A percentile compares a stretch with the other conserved stretches of the same genome.
phyloP scores from a whole-genome alignment of 495 filamentous ascomycete species.

The Podospora tetraspora region DNA sequence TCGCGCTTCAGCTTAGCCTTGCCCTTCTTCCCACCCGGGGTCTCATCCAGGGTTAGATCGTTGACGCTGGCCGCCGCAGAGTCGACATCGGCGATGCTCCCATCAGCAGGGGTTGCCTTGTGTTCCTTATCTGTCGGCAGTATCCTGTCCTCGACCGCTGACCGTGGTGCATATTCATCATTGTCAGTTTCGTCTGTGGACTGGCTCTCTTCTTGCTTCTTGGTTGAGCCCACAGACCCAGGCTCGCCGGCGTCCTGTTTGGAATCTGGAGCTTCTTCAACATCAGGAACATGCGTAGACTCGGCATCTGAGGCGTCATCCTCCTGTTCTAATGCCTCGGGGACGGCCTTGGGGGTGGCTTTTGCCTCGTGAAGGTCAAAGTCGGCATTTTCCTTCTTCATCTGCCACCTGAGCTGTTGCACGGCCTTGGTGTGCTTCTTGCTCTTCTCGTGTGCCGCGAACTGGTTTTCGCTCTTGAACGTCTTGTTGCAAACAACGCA shows the following conservation, averaged over 20 bases:
- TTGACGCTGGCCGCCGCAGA: slow-evolving; percentile 14
- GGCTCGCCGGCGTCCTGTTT: neutral
- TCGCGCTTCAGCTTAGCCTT: slow-evolving; percentile 86
- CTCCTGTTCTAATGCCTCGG: slow-evolving; percentile 19
- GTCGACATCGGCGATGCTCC: slow-evolving; percentile 5
- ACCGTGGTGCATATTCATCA: slow-evolving; percentile 43
- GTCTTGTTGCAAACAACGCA: slow-evolving; percentile 88
- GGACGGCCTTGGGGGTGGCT: neutral
- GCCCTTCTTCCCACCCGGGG: slow-evolving; percentile 50
- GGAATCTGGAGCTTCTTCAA: neutral
- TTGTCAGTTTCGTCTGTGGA: slow-evolving; percentile 21
- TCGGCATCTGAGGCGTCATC: neutral
- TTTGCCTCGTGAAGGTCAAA: slow-evolving; percentile 47
- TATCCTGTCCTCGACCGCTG: slow-evolving; percentile 37
- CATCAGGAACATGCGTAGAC: neutral
- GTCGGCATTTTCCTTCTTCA: slow-evolving; percentile 67
- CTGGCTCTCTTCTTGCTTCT: slow-evolving; percentile 10
- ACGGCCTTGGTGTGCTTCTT: slow-evolving; percentile 90
- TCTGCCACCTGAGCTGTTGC: slow-evolving; percentile 70
- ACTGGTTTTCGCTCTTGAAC: slow-evolving; percentile 92
- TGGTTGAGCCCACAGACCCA: neutral
- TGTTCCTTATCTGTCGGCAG: neutral
- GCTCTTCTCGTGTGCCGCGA: slow-evolving; percentile 88
- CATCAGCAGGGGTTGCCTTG: neutral
- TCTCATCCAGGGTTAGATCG: slow-evolving; percentile 16